Evolutionary conservation across 2,329 filamentous ascomycete genomes (phyloP).

Genomic region (Fusarium compactum): DNA sequence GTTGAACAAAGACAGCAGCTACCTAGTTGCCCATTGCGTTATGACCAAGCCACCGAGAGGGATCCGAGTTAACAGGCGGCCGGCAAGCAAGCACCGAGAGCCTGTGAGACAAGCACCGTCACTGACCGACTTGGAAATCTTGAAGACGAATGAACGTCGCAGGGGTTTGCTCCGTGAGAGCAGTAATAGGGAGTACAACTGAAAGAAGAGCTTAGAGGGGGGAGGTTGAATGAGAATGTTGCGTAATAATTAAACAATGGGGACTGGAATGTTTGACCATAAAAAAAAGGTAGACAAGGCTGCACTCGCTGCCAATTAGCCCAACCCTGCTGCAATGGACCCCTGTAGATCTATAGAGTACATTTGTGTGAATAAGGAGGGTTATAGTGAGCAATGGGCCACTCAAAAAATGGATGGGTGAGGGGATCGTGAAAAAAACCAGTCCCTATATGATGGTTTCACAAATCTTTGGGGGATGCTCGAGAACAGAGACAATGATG

Average conservation of each 20-base stretch:
- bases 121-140: conserved; percentile 26
- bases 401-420: conserved; percentile 1
- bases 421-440: conserved; percentile 5
- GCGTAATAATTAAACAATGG: conserved; percentile 39
- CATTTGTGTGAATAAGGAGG: conserved; percentile 2
- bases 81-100: conserved; percentile 20
- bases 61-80: conserved; percentile 34
- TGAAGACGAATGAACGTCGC: conserved; percentile 20
- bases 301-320: conserved; percentile 27
- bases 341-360: not conserved
- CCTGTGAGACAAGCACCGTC: conserved; percentile 29
- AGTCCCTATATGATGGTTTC: conserved; percentile 19
- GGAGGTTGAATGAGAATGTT: conserved; percentile 28
- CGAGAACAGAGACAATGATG: conserved; percentile 29
- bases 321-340: conserved; percentile 11
- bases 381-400: not conserved
- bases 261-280: conserved; percentile 35
- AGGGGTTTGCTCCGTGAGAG: conserved; percentile 26
- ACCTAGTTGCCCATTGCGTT: conserved; percentile 39
- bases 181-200: conserved; percentile 22
- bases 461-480: conserved; percentile 27
- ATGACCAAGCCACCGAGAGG: conserved; percentile 43
- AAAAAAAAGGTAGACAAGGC: conserved; percentile 28
- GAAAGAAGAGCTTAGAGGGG: conserved; percentile 17
- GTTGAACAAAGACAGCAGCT: conserved; percentile 32